phyloP scores from a whole-genome alignment of 2,329 filamentous ascomycete genomes.

The Exophiala oligosperma region DNA sequence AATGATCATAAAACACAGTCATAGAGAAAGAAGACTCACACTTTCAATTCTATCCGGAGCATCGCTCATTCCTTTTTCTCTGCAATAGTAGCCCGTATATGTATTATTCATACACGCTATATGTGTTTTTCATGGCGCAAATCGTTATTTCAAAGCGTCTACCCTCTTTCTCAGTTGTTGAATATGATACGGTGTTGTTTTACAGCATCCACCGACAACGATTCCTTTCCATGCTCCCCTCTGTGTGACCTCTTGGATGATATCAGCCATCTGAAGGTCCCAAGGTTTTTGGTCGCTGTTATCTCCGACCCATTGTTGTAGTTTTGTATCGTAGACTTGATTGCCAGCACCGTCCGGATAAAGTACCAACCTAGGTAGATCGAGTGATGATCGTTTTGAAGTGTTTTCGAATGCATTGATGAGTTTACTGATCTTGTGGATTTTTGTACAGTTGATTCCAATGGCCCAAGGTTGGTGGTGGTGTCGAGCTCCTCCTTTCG shows the following conservation, averaged over 20 bases:
- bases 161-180: conserved; percentile 29
- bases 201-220: conserved; percentile 50
- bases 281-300: conserved; percentile 27
- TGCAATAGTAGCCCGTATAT: too few relatives aligned
- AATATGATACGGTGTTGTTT: conserved; percentile 42
- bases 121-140: neutral
- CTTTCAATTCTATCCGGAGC: too few relatives aligned
- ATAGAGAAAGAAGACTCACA: too few relatives aligned
- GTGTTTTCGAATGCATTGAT: conserved; percentile 32
- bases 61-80: too few relatives aligned
- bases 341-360: conserved; percentile 71
- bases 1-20: too few relatives aligned
- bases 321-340: conserved; percentile 65
- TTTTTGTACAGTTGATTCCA: conserved; percentile 64
- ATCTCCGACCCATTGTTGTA: conserved; percentile 57
- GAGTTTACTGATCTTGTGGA: conserved; percentile 34
- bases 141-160: neutral
- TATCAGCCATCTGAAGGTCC: conserved; percentile 35
- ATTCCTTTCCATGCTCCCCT: conserved; percentile 30
- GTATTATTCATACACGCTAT: neutral
- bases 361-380: conserved; percentile 57
- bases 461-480: conserved; percentile 56
- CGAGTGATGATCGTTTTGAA: conserved; percentile 41
- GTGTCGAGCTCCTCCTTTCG: conserved; percentile 9
- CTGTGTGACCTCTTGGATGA: conserved; percentile 27